Base-by-base conservation (phyloP, 176 grass and related monocot genomes). In the Tillandsia leiboldiana region DNA sequence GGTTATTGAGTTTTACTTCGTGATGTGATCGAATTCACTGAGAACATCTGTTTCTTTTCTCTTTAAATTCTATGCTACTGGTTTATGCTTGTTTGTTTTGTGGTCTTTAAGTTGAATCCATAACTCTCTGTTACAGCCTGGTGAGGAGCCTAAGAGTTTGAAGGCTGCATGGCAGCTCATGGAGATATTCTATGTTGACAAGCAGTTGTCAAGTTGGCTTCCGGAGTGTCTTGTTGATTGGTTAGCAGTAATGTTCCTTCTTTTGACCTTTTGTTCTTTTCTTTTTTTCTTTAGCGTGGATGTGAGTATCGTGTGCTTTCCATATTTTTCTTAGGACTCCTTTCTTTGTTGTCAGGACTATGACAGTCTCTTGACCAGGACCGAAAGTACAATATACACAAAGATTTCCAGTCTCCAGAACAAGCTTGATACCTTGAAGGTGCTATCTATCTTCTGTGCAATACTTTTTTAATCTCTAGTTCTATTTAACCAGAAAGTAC, bases 171-270 rank as follows among this genome's bases (percentile, higher is more conserved):
- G 93, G 93, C 85, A 97, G 57, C 72, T 97, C 67, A 77, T 97
- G 79, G 93, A 97, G 77, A 97, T 97, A 83, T 97, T 97, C 81
- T 97, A 83, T 90, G 84, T 92, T 70, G 89, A 97, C 77, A 97
- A 85, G 79, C 83, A 83, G 61, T 74, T 91, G 48, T 71, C 82
- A 70, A 81, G 74, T 65, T 92, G 93, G 93, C 93, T 97, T 83
- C 93, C 89, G 61, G 93, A 92, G 83, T 64, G 89, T 57, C 82
- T 97, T 70, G 93, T 92, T 78, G 93, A 97, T 83, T 97, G 93
- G 93, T 92, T 92, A 87, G 89, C 84, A 11, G 93, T 97, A 97
- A 96, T 96, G 69, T 70, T 74, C 73, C 79, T 83, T 50, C 71
- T 77, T 66, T 78, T 5, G 70, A 75, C 71, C 49, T 15, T 50